Conservation (phyloP, 352 stramenopile genomes). For the Blastocystis sp. region DNA sequence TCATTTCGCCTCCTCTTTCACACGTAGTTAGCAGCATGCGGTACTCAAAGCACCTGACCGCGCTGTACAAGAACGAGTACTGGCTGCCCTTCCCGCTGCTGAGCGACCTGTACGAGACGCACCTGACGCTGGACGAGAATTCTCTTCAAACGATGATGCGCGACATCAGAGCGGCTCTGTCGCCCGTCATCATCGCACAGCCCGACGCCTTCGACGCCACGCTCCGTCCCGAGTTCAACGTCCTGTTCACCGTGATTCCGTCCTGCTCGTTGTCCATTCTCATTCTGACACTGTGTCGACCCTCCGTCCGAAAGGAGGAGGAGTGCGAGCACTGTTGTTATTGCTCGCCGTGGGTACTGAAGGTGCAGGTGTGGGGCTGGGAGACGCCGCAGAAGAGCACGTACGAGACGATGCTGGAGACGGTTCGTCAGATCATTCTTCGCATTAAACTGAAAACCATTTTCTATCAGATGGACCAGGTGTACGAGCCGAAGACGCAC, state of each 20-base stretch:
- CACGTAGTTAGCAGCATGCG: constrained; percentile 10
- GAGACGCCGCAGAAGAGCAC: not conserved
- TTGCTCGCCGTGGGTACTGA: not conserved
- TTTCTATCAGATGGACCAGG: not conserved
- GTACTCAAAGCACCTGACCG: constrained; percentile 6
- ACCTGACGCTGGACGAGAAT: not conserved
- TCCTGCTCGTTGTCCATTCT: not conserved
- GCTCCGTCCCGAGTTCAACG: not conserved
- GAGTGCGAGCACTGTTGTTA: not conserved
- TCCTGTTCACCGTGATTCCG: constrained; percentile 15
- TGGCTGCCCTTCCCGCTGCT: constrained; percentile 24
- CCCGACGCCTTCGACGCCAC: not conserved
- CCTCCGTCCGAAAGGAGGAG: not conserved
- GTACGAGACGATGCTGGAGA: not conserved
- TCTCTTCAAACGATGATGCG: not conserved
- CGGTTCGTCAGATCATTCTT: not conserved
- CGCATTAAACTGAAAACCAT: not conserved
- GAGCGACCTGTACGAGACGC: not conserved
- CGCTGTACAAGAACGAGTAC: not conserved
- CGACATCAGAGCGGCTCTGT: not conserved
- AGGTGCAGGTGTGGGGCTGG: constrained; percentile 53
- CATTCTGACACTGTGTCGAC: not conserved
- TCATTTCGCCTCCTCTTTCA: not conserved
- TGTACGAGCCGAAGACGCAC: not conserved
- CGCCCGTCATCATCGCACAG: not conserved